phyloP scores from a whole-genome alignment of 331 rosid species.

The Ulmus americana region DNA sequence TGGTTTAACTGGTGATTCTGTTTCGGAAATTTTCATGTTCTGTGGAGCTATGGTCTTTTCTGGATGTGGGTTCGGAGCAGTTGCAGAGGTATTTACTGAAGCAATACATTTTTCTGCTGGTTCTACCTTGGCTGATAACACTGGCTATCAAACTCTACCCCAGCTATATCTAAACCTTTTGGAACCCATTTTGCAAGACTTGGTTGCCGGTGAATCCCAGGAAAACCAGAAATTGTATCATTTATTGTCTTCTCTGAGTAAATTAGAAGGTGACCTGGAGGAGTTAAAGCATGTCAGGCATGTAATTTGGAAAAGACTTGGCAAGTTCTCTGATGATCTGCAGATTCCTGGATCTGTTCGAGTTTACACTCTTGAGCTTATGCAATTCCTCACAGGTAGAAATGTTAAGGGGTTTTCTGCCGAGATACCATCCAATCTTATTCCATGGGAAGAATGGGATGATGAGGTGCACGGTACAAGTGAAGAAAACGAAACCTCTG shows the following conservation, averaged over 20 bases:
- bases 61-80: constrained; percentile 80
- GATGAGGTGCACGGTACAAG: constrained; percentile 46
- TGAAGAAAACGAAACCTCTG: constrained; percentile 40
- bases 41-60: constrained; percentile 84
- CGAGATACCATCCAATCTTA: constrained; percentile 51
- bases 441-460: constrained; percentile 94
- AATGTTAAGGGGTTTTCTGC: constrained; percentile 67
- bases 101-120: constrained; percentile 44
- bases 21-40: constrained; percentile 51
- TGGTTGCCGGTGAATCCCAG: constrained; percentile 48
- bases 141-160: constrained; percentile 55
- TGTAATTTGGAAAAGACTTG: constrained; percentile 79
- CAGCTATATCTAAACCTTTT: constrained; percentile 60
- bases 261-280: constrained; percentile 71
- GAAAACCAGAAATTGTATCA: constrained; percentile 60
- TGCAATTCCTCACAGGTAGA: constrained; percentile 81
- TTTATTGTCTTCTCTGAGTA: constrained; percentile 73
- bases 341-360: constrained; percentile 76
- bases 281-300: constrained; percentile 68
- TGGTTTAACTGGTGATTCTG: constrained; percentile 58
- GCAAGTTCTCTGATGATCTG: constrained; percentile 73
- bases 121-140: constrained; percentile 30
- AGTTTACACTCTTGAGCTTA: constrained; percentile 77
- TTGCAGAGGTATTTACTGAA: constrained; percentile 68
- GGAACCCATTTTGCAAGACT: constrained; percentile 58